Base-by-base conservation (phyloP, 75 land plant genomes). In the Isoetes taiwanensis region DNA sequence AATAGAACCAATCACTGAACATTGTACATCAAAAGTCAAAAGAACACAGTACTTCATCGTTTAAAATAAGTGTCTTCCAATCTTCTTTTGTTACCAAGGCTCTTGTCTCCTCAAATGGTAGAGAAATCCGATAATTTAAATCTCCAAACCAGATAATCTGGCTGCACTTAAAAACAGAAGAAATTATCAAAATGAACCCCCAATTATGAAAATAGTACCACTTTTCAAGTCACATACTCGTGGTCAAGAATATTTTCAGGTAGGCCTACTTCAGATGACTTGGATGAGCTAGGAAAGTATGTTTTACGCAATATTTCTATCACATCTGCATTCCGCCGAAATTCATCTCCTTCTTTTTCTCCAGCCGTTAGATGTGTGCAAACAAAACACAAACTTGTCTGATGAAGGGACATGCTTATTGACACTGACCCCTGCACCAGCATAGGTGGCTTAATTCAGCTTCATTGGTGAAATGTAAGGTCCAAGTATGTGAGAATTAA, bases 141-240 rank as follows among this genome's bases (percentile, higher is more conserved):
- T 83, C 87, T 24, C 88, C 84, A 34, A 80, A 43, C 88, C 84
- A 80, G 12, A 80, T 74, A 21, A 80, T 75, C 58, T 75, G 56
- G 63, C 86, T 83, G 75, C 35, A n/a, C n/a, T n/a, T n/a, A n/a
- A n/a, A n/a, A n/a, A n/a, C n/a, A n/a, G n/a, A n/a, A n/a, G n/a
- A n/a, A n/a, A n/a, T n/a, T n/a, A n/a, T n/a, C n/a, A n/a, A n/a
- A n/a, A n/a, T n/a, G n/a, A n/a, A n/a, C n/a, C n/a, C n/a, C n/a
- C n/a, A n/a, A n/a, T n/a, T n/a, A n/a, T n/a, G n/a, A n/a, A n/a
- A n/a, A n/a, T n/a, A n/a, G n/a, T n/a, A n/a, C n/a, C n/a, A n/a
- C n/a, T n/a, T n/a, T n/a, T n/a, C n/a, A n/a, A n/a, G n/a, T n/a
- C 59, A 63, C 90, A 74, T 72, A 86, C 91, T 86, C 91, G 41